Base-by-base conservation (phyloP, 352 stramenopile genomes). In the Globisporangium mamillatum region DNA sequence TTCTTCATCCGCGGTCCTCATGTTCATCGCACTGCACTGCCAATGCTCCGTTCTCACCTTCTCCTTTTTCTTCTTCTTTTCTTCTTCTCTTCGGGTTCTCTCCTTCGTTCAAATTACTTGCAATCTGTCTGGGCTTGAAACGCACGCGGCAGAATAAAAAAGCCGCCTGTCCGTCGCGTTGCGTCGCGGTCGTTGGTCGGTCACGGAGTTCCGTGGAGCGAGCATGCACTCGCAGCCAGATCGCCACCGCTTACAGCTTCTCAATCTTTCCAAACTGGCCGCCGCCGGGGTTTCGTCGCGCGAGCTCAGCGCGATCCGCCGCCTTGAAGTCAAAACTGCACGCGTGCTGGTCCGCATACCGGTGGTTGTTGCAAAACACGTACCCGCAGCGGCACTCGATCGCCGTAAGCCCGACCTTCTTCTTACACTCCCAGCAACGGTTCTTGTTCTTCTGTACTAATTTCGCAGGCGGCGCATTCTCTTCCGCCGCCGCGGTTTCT, bases 391-490 rank as follows among this genome's bases (percentile, higher is more conserved):
- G 85, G 74, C 91, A 97, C 71, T 95, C 87, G 64, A 97, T 93
- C 22, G 89, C 91, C 24, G 89, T 96, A 6, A 97, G 78, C 0
- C 91, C 90, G 22, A 97, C 85, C 75, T 97, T 97, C 77, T 97
- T 97, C 77, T 91, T 94, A 82, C 91, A 97, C 65, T 93, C 83
- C 80, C 88, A 97, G 81, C 91, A 97, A 29, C 88, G 84, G 69
- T 93, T 94, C 67, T 92, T 89, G 77, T 97, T 97, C 76, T 93
- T 97, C 79, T 97, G 91, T 55, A 93, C 77, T 25, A 73, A 68
- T 57, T 81, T 84, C 22, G 77, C 75, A 4, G 75, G 67, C 12
- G 73, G 59, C 0, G 57, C 61, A 9, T 66, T 54, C 50, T 76
- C 75, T 5, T 78, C 79, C 36, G 64, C 63, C 0, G 69, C 44